phyloP scores from a whole-genome alignment of 2,329 filamentous ascomycete species.

The Ophiostoma novo-ulmi region DNA sequence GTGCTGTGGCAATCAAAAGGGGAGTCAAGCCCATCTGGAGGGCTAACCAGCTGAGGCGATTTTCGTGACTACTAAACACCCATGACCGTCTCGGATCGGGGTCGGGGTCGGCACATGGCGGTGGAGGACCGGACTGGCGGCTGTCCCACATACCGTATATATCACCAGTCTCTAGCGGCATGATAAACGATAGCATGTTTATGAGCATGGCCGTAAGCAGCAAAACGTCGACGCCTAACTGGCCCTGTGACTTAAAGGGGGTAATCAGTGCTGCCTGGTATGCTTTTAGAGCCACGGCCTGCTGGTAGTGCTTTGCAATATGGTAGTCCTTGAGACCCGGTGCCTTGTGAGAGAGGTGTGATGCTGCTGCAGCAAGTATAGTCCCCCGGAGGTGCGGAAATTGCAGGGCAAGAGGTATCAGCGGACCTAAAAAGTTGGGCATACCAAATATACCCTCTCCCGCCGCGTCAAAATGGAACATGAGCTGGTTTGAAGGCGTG shows the following conservation, averaged over 20 bases:
- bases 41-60: slow-evolving; percentile 28
- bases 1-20: slow-evolving; percentile 26
- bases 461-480: slow-evolving; percentile 26
- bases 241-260: slow-evolving; percentile 26
- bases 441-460: slow-evolving; percentile 25
- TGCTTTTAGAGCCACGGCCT: slow-evolving; percentile 26
- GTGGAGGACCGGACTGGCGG: background rate
- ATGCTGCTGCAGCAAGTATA: slow-evolving; percentile 26
- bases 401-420: slow-evolving; percentile 23
- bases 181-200: slow-evolving; percentile 29
- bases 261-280: slow-evolving; percentile 27
- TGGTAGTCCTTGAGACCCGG: slow-evolving; percentile 24
- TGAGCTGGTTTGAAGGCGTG: slow-evolving; percentile 25
- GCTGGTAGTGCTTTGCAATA: slow-evolving; percentile 29
- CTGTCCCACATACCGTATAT: background rate
- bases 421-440: slow-evolving; percentile 25
- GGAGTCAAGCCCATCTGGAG: slow-evolving; percentile 27
- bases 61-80: slow-evolving; percentile 28
- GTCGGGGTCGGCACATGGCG: slow-evolving; percentile 21
- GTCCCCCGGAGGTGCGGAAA: slow-evolving; percentile 27
- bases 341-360: slow-evolving; percentile 27
- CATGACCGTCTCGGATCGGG: slow-evolving; percentile 27
- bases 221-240: slow-evolving; percentile 27
- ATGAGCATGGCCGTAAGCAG: slow-evolving; percentile 29
- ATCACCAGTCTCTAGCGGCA: slow-evolving; percentile 27